Evolutionary conservation across 2,329 filamentous ascomycete genomes (phyloP).

Genomic region (Diaporthe caulivora): DNA sequence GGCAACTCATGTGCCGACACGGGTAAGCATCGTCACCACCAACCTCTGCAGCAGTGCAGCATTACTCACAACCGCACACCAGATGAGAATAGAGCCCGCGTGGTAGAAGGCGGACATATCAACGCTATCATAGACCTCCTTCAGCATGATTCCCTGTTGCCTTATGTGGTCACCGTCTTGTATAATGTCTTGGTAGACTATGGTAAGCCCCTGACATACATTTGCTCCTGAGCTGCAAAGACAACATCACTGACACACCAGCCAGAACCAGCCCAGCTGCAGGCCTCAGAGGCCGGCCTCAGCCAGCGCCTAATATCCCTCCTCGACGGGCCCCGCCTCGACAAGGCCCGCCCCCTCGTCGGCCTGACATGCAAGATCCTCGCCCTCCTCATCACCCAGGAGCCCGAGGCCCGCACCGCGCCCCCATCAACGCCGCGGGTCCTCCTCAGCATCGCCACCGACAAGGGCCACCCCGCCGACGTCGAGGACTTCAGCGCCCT

Average conservation of each 20-base stretch:
- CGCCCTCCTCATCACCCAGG: conserved; percentile 64
- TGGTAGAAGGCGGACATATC: conserved; percentile 64
- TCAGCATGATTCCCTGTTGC: conserved; percentile 59
- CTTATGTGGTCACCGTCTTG: conserved; percentile 69
- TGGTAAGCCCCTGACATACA: conserved; percentile 54
- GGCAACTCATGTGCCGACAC: conserved; percentile 75
- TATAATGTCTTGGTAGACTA: conserved; percentile 75
- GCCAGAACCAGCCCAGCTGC: conserved; percentile 68
- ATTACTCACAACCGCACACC: neutral
- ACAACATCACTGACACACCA: conserved; percentile 39
- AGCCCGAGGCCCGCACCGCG: conserved; percentile 59
- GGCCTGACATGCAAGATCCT: conserved; percentile 69
- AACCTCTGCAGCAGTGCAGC: neutral
- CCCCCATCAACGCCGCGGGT: conserved; percentile 60
- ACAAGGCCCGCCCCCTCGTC: conserved; percentile 57
- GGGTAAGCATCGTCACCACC: conserved; percentile 49
- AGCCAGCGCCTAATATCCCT: conserved; percentile 63
- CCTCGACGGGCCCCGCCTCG: conserved; percentile 59
- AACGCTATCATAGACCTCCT: conserved; percentile 62
- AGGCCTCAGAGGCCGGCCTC: conserved; percentile 65
- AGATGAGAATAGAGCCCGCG: conserved; percentile 71
- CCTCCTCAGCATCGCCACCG: conserved; percentile 63
- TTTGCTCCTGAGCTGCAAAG: too few relatives aligned
- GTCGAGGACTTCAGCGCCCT: conserved; percentile 67
- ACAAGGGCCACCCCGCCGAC: conserved; percentile 56